Evolutionary conservation across 2,329 filamentous ascomycete genomes (phyloP), one percentile per base, ranked within the genome.

Genomic region (Acrodontium crateriforme): DNA sequence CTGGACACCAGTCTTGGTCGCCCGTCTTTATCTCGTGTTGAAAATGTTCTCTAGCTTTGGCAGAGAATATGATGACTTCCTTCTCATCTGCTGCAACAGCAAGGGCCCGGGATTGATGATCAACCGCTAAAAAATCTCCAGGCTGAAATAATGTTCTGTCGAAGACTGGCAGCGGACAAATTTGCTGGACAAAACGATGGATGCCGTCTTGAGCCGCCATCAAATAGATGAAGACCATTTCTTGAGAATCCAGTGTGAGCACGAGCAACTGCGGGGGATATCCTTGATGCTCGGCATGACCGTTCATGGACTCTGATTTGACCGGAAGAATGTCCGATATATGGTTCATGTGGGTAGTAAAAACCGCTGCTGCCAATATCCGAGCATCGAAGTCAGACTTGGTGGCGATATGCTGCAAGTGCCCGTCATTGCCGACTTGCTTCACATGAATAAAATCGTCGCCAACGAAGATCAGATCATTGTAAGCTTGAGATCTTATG

Each of bases 401-500:
- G 35, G 70, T 69, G n/a, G 69, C 63, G n/a, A 93, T 62, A 45
- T 83, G 73, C 38, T 75, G 70, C 14, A 93, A 65, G 44, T 78
- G 74, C 2, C 75, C 74, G 46, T 79, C 71, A 3, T 36, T 18
- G n/a, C 35, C 40, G 23, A 51, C 40, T 17, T 92, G 78, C 42
- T 75, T 78, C 38, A 95, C 72, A 40, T 87, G 77, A 24, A 98
- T 68, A 42, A 73, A 81, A 37, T 78, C 69, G 40, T 92, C 78
- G 29, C 84, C 81, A 32, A 98, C 67, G 43, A 93, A 83, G 19
- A 85, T 76, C 38, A 94, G 71, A 57, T 95, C 85, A 41, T 89
- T 84, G 35, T 74, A 63, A 23, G 65, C 55, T 28, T 65, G 62
- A 30, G 74, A 74, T 32, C 85, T 69, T 34, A 95, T 62, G 34